Conservation (phyloP, 169 alveolate species). For the Perkinsus chesapeaki region DNA sequence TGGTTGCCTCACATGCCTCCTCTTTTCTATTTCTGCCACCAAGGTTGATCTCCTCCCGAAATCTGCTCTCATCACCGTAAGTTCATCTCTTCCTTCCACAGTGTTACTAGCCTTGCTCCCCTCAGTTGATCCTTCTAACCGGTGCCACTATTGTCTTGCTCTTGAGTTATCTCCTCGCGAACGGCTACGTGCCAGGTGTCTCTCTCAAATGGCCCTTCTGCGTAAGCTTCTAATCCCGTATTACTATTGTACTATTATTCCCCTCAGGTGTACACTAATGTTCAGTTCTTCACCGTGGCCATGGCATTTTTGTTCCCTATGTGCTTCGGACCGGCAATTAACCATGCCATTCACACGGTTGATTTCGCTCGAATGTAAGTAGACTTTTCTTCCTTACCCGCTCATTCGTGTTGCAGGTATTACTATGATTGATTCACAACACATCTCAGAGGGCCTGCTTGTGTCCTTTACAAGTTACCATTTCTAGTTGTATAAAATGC, state of each 20-base stretch:
- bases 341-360: neutral
- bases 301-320: neutral
- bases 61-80: neutral
- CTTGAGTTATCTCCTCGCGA: neutral
- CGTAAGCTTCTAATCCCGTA: neutral
- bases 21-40: neutral
- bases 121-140: neutral
- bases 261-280: neutral
- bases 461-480: neutral
- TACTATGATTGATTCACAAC: neutral
- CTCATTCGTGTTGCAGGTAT: neutral
- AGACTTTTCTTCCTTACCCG: neutral
- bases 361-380: neutral
- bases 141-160: neutral
- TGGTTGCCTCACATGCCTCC: neutral
- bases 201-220: neutral
- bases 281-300: neutral
- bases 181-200: neutral
- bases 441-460: neutral
- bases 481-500: neutral
- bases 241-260: neutral
- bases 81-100: neutral
- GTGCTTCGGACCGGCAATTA: neutral
- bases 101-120: neutral
- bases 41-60: neutral